Conservation (phyloP, 225 moss, liverwort and hornwort species). For the Lunularia cruciata region DNA sequence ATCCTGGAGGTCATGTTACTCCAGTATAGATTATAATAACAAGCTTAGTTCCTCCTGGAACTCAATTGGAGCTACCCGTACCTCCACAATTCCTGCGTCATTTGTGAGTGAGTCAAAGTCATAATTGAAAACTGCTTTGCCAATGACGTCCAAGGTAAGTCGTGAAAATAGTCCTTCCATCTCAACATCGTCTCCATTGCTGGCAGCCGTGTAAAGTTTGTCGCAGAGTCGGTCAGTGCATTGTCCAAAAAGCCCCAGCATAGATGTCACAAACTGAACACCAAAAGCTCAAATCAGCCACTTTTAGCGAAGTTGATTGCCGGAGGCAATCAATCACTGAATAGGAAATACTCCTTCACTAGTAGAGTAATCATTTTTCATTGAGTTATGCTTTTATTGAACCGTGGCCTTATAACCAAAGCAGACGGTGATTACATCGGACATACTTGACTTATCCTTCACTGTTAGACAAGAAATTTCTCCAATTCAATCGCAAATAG, state of each 20-base stretch:
- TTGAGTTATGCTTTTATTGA: no score
- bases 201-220: conserved; percentile 60
- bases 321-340: background rate
- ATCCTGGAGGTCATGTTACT: no score
- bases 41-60: no score
- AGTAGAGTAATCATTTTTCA: no score
- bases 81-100: conserved; percentile 86
- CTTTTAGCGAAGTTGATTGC: background rate
- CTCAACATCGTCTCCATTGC: conserved; percentile 57
- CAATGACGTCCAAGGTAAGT: conserved; percentile 82
- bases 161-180: conserved; percentile 85
- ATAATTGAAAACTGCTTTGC: conserved; percentile 90
- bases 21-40: background rate
- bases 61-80: conserved; percentile 9
- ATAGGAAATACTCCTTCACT: background rate
- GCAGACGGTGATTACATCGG: no score
- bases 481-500: no score
- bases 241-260: conserved; percentile 68
- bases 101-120: conserved; percentile 83
- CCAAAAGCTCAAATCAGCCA: background rate
- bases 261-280: conserved; percentile 73
- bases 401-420: no score
- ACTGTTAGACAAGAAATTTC: no score
- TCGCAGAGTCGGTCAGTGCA: conserved; percentile 64
- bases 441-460: no score